phyloP scores from a whole-genome alignment of 371 early-diverging fungal genomes.

The Gilbertella persicaria region DNA sequence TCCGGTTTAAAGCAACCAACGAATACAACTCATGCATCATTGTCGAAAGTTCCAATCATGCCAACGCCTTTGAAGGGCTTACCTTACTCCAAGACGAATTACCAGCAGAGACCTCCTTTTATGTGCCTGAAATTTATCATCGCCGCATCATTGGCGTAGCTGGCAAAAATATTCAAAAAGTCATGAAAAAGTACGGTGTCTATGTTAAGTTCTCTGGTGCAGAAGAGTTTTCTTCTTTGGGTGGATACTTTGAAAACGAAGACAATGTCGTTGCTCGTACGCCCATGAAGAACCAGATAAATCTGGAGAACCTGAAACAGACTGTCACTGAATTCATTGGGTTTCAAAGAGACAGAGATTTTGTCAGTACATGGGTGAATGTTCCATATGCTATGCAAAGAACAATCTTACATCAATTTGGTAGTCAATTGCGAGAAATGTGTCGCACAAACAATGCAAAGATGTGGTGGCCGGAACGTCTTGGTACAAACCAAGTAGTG shows the following conservation, averaged over 20 bases:
- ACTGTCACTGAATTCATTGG: constrained; percentile 68
- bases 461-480: constrained; percentile 38
- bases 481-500: constrained; percentile 8
- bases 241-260: constrained; percentile 73
- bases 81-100: constrained; percentile 73
- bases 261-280: constrained; percentile 85
- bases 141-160: constrained; percentile 93
- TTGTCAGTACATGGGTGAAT: constrained; percentile 19
- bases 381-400: constrained; percentile 43
- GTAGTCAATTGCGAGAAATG: constrained; percentile 26
- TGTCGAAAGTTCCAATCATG: constrained; percentile 50
- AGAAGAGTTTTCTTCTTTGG: constrained; percentile 69
- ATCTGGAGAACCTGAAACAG: constrained; percentile 63
- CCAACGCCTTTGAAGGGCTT: constrained; percentile 63
- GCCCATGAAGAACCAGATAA: constrained; percentile 73
- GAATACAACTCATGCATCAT: constrained; percentile 76
- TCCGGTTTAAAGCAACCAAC: constrained; percentile 44
- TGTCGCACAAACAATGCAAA: constrained; percentile 40
- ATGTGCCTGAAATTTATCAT: constrained; percentile 83
- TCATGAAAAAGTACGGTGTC: constrained; percentile 94
- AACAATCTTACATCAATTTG: constrained; percentile 23
- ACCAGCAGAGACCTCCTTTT: constrained; percentile 82
- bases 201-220: constrained; percentile 88
- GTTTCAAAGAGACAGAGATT: constrained; percentile 43
- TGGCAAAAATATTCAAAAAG: constrained; percentile 88